Evolutionary conservation across 1,139 yeast genomes (phyloP), one percentile per base, ranked within the genome.

Genomic region (Yamadazyma sp.): DNA sequence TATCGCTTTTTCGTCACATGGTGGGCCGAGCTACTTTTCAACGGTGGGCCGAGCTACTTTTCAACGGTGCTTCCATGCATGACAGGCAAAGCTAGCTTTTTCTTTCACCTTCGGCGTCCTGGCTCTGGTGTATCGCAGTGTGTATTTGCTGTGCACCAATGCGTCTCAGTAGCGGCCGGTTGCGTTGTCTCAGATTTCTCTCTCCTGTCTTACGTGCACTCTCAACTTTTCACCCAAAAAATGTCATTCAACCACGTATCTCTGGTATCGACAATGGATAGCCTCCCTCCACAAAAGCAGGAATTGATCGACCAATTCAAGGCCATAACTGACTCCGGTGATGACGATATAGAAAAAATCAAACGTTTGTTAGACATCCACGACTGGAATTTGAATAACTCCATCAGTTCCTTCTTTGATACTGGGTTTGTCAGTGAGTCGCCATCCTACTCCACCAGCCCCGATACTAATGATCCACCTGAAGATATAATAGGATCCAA

Each of bases 331-430:
- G 75, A 74, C 2, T 55, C 61, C 10, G 65, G 59, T 2, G 66
- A 65, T 25, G 58, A 59, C 20, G 64, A 61, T 3, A 65, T 66
- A 28, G 65, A 72, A 1, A 43, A 61, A 2, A 37, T 48, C 24
- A 41, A 40, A 15, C 55, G 62, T 24, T 55, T 79, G 18, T 57
- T 79, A 34, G 55, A 64, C 1, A 60, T 67, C 27, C 65, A 75
- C 47, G 66, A 71, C 42, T 73, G 72, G 70, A 64, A 77, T 49
- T 57, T 79, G 42, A 79, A 78, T 47, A 64, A 64, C 40, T 75
- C 83, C 11, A 61, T 77, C 20, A 68, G 75, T 9, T 61, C 71
- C 38, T 79, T 64, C 51, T 77, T 78, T 47, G 84, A 79, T 46
- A 61, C 68, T 12, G 78, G 80, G 28, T 69, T 71, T 43, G 65